Evolutionary conservation across 2,329 filamentous ascomycete species (phyloP).

Genomic region (Pestalotiopsis sp.): DNA sequence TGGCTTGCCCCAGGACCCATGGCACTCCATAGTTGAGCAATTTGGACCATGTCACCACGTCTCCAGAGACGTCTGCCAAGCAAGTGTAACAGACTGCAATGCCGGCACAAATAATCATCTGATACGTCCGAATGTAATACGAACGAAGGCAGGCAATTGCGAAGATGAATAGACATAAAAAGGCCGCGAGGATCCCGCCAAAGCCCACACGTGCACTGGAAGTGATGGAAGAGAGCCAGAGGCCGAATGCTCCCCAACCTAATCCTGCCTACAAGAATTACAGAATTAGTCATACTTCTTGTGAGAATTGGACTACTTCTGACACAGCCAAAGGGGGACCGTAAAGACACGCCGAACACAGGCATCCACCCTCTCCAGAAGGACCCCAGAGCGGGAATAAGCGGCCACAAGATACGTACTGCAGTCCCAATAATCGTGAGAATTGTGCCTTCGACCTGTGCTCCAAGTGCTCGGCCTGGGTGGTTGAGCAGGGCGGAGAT

Average conservation of each 20-base stretch:
- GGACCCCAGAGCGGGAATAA: background rate
- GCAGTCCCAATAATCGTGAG: constrained; percentile 57
- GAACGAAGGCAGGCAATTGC: constrained; percentile 55
- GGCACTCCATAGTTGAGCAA: constrained; percentile 56
- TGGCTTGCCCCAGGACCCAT: constrained; percentile 57
- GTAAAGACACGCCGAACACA: too few relatives aligned
- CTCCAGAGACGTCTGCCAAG: constrained; percentile 49
- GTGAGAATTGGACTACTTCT: background rate
- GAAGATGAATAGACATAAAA: constrained; percentile 56
- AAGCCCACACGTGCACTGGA: constrained; percentile 47
- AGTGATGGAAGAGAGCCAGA: constrained; percentile 57
- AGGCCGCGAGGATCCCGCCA: constrained; percentile 58
- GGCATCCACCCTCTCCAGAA: background rate
- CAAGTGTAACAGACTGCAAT: constrained; percentile 57
- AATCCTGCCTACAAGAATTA: constrained; percentile 45
- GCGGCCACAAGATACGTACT: background rate
- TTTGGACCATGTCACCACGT: constrained; percentile 49
- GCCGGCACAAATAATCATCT: constrained; percentile 56
- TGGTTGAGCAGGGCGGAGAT: constrained; percentile 62
- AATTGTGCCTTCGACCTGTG: constrained; percentile 58
- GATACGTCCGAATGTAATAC: constrained; percentile 58
- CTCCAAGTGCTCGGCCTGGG: constrained; percentile 56
- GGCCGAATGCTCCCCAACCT: constrained; percentile 56
- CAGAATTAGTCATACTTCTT: background rate
- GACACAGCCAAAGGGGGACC: too few relatives aligned